Percentiles rank a stretch among this genome's conserved stretches.
Conservation (phyloP, 371 early-diverging fungal species). For the Blyttiomyces sp. region DNA sequence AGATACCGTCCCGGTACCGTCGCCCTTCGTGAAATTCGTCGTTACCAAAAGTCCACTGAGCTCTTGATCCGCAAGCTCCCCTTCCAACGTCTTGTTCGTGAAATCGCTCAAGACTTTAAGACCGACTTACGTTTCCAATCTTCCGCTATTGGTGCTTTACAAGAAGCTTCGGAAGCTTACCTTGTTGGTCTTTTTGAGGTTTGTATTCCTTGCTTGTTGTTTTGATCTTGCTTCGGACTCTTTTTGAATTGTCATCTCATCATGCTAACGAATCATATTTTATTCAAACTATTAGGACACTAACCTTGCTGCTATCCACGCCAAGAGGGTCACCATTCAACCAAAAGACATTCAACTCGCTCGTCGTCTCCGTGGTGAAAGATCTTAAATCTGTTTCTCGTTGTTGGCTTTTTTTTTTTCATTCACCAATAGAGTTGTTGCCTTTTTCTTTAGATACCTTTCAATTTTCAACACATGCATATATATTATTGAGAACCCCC, state of each 20-base stretch:
- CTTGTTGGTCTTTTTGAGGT: conserved; percentile 92
- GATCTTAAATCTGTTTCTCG: conserved; percentile 22
- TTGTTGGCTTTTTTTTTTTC: too few relatives aligned
- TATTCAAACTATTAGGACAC: too few relatives aligned
- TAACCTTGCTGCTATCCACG: conserved; percentile 98
- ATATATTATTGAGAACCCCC: too few relatives aligned
- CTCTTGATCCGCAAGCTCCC: conserved; percentile 98
- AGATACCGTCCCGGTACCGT: conserved; percentile 67
- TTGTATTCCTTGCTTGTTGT: too few relatives aligned
- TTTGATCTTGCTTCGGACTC: too few relatives aligned
- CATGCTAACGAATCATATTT: too few relatives aligned
- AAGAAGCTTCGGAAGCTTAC: conserved; percentile 98
- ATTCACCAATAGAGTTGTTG: too few relatives aligned
- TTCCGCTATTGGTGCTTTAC: conserved; percentile 96
- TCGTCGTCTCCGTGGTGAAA: conserved; percentile 46
- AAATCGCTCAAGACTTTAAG: conserved; percentile 97
- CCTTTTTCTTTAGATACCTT: too few relatives aligned
- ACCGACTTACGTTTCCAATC: conserved; percentile 98
- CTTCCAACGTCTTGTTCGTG: conserved; percentile 97
- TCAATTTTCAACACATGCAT: too few relatives aligned
- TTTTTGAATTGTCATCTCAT: too few relatives aligned
- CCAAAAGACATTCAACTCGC: conserved; percentile 99
- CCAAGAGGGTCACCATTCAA: conserved; percentile 99
- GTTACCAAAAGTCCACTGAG: conserved; percentile 98
- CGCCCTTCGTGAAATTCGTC: conserved; percentile 85